Conservation (phyloP, 2,329 filamentous ascomycete species). For the Chaetomium olivaceum region DNA sequence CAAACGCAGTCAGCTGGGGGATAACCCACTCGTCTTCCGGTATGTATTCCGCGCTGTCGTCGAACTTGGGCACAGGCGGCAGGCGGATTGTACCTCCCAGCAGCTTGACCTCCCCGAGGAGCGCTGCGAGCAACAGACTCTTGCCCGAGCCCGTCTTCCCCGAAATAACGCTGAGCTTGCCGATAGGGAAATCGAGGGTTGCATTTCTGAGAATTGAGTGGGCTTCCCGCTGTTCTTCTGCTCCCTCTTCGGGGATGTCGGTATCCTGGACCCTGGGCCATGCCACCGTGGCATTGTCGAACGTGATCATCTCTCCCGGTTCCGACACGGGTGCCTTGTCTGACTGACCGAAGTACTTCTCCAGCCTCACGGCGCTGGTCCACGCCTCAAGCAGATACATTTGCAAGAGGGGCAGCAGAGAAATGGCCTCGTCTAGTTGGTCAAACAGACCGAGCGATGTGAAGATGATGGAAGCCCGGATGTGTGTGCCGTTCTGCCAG, state of each 20-base stretch:
- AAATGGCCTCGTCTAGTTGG: conserved; percentile 40
- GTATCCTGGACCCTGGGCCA: conserved; percentile 39
- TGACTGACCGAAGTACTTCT: conserved; percentile 39
- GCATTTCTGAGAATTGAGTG: conserved; percentile 40
- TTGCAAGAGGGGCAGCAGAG: conserved; percentile 38
- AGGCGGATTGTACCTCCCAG: conserved; percentile 37
- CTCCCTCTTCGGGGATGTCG: conserved; percentile 21
- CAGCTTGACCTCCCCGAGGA: conserved; percentile 44
- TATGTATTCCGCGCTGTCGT: conserved; percentile 32
- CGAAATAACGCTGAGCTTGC: conserved; percentile 41
- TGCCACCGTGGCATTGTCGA: conserved; percentile 38
- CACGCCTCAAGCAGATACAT: conserved; percentile 41
- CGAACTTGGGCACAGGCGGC: conserved; percentile 32
- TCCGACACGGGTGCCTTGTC: conserved; percentile 36
- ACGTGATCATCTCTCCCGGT: conserved; percentile 33
- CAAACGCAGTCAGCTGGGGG: conserved; percentile 45
- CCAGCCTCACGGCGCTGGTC: conserved; percentile 40
- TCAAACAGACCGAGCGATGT: conserved; percentile 41
- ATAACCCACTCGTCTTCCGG: conserved; percentile 39
- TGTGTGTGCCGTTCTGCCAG: conserved; percentile 36
- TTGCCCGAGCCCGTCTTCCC: conserved; percentile 46
- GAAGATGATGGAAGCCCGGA: conserved; percentile 41
- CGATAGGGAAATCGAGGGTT: conserved; percentile 38
- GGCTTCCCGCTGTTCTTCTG: conserved; percentile 28
- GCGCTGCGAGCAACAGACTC: conserved; percentile 42